Base-by-base conservation (phyloP, 495 filamentous ascomycete genomes). In the Aspergillus wentii region DNA sequence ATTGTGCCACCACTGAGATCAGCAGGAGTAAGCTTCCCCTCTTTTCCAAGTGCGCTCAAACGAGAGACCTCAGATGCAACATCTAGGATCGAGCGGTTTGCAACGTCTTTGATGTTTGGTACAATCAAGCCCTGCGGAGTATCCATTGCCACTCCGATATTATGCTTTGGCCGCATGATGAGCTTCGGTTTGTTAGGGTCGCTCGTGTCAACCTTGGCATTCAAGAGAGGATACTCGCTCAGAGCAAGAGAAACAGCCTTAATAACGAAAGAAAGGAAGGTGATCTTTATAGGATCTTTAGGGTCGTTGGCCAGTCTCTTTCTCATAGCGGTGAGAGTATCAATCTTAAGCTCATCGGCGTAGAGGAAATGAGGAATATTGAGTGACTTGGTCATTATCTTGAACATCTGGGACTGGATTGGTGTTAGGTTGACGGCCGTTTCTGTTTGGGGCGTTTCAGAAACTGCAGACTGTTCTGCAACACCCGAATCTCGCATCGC, bases 71-170 rank as follows among this genome's bases (percentile, higher is more conserved):
- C 89, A 9, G 73, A 61, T 5, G 88, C 85, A 39, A 99, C 83
- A 23, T 80, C 73, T 14, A 81, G 54, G 49, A 97, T 82, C 40
- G 79, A 88, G 25, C 77, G 77, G 14, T 62, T 69, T 35, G 77
- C 79, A 14, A 95, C 90, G 52, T 92, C 80, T 51, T 85, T 86
- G 64, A 99, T 80, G 19, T 94, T 94, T n/a, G 94, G 94, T 4
- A 99, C 94, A 8, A 99, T 64, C 13, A 99, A 76, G 8, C 94
- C 94, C 8, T 67, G 65, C 1, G 94, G 88, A 0, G 94, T 95
- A 58, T 97, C 94, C 78, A 97, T 90, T 26, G 92, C 94, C 9
- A 99, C 72, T 33, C 94, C 94, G 40, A 99, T 91, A 58, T 99
- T 95, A 70, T 97, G 94, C 37, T 85, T 78, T 25, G 75, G 74